phyloP scores from a whole-genome alignment of 1,284 basidiomycete genomes.

The Pterulicium gracile region DNA sequence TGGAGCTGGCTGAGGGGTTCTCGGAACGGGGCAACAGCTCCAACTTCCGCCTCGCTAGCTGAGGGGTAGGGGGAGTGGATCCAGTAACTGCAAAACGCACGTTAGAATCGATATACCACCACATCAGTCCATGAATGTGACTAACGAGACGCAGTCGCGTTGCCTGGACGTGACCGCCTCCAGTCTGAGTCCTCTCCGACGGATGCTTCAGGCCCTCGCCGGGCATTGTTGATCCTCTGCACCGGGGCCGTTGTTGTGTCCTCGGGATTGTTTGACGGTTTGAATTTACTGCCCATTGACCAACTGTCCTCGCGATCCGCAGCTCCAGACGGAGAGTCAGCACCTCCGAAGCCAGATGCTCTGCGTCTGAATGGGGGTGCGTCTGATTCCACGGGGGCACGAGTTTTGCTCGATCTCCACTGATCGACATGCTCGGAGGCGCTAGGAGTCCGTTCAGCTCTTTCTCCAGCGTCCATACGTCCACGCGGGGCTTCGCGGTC shows the following conservation, averaged over 20 bases:
- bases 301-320: slow-evolving; percentile 74
- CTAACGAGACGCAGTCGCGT: slow-evolving; percentile 31
- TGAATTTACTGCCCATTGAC: slow-evolving; percentile 64
- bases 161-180: slow-evolving; percentile 41
- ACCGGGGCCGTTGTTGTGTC: slow-evolving; percentile 54
- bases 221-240: slow-evolving; percentile 21
- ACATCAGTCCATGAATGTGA: not conserved
- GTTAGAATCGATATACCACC: slow-evolving; percentile 9
- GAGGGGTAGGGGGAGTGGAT: slow-evolving; percentile 74
- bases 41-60: slow-evolving; percentile 66
- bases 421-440: slow-evolving; percentile 50
- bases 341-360: slow-evolving; percentile 41
- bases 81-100: slow-evolving; percentile 36
- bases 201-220: not conserved
- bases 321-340: slow-evolving; percentile 36
- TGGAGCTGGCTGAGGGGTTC: slow-evolving; percentile 47
- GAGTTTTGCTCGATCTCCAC: slow-evolving; percentile 55
- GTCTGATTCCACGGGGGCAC: slow-evolving; percentile 35
- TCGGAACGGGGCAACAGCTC: slow-evolving; percentile 74
- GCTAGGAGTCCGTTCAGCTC: slow-evolving; percentile 33
- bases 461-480: slow-evolving; percentile 43
- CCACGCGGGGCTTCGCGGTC: slow-evolving; percentile 52
- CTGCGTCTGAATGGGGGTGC: slow-evolving; percentile 36
- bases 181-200: slow-evolving; percentile 24
- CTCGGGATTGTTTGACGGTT: slow-evolving; percentile 29